Percentiles rank a stretch among this genome's conserved stretches.
Evolutionary conservation across 495 filamentous ascomycete genomes (phyloP).

Genomic region (Penicillium atrosanguineum): DNA sequence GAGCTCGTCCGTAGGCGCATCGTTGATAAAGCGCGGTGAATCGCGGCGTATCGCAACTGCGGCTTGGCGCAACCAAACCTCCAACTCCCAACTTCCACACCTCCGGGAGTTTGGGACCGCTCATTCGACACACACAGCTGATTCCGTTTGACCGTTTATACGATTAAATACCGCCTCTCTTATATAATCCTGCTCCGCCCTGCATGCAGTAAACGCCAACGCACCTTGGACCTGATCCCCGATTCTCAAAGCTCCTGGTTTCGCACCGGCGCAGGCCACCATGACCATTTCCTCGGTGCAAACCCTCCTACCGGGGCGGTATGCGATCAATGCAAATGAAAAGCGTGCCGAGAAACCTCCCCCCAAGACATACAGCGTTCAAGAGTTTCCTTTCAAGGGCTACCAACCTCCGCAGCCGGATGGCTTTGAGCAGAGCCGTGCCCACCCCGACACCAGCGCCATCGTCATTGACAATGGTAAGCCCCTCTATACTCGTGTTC

Average conservation of each 20-base stretch:
- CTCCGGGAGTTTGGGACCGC: neutral
- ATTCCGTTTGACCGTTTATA: neutral
- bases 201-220: slow-evolving; percentile 34
- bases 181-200: neutral
- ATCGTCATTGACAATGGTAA: slow-evolving; percentile 99
- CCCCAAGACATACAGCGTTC: slow-evolving; percentile 51
- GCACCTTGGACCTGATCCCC: slow-evolving; percentile 7
- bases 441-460: slow-evolving; percentile 56
- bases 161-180: neutral
- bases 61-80: slow-evolving; percentile 7
- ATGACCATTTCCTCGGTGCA: slow-evolving; percentile 52
- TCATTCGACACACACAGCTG: neutral
- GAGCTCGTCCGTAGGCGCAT: neutral
- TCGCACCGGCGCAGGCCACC: slow-evolving; percentile 25
- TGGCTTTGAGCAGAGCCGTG: slow-evolving; percentile 61
- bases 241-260: slow-evolving; percentile 32
- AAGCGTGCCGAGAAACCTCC: slow-evolving; percentile 45
- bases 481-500: neutral
- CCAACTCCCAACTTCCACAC: slow-evolving; percentile 3
- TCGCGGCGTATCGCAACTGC: neutral
- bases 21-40: neutral
- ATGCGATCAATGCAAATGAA: slow-evolving; percentile 31
- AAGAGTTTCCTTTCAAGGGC: slow-evolving; percentile 77
- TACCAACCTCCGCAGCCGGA: slow-evolving; percentile 65
- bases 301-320: slow-evolving; percentile 37